Evolutionary conservation across 768 basidiomycete genomes (phyloP).

Genomic region (Trametes maxima): DNA sequence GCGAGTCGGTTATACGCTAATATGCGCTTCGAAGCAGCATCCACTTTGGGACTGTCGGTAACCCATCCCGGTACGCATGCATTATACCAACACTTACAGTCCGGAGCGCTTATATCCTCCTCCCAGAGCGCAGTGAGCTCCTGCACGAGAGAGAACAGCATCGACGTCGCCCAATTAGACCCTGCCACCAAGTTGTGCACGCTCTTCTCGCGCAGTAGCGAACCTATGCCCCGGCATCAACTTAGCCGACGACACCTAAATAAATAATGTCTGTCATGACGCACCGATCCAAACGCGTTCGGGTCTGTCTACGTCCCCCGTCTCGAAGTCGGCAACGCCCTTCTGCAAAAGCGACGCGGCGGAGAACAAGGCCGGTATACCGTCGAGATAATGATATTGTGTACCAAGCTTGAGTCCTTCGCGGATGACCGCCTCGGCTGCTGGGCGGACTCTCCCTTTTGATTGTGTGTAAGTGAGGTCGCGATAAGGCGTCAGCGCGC

Average conservation of each 20-base stretch:
- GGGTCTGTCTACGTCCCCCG: conserved; percentile 31
- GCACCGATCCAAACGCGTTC: conserved; percentile 64
- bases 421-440: conserved; percentile 71
- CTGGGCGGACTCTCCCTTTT: conserved; percentile 62
- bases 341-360: conserved; percentile 49
- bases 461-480: conserved; percentile 58
- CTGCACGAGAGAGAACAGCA: conserved; percentile 75
- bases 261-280: too few species aligned
- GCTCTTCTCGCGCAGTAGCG: conserved; percentile 64
- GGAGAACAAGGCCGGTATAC: conserved; percentile 66
- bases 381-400: conserved; percentile 77
- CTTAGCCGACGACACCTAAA: too few species aligned
- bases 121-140: conserved; percentile 65
- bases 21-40: conserved; percentile 51
- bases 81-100: conserved; percentile 41
- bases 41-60: conserved; percentile 36
- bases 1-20: conserved; percentile 68
- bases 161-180: conserved; percentile 68
- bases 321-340: conserved; percentile 21
- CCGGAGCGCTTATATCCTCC: conserved; percentile 39
- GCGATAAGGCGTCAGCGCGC: conserved; percentile 72
- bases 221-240: conserved; percentile 43
- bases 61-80: not conserved
- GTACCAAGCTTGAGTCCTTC: conserved; percentile 85
- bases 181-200: conserved; percentile 67